These are phyloP conservation scores for Rhynchospora pubera DNA, from an alignment of 176 grass and related monocot species.

Conservation along the genomic window DNA sequence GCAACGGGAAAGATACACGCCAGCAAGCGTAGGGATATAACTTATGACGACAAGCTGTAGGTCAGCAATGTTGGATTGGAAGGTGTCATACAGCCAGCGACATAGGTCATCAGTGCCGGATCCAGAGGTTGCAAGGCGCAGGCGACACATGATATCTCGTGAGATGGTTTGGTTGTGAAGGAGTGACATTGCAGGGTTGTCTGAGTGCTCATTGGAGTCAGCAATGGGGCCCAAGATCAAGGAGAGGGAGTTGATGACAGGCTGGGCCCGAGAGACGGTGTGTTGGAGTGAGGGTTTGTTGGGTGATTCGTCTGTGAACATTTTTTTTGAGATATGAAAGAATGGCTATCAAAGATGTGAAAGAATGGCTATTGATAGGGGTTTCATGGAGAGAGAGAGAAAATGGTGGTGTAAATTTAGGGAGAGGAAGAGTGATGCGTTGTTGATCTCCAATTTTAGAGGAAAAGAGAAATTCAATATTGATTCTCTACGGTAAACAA, in stretches of 20 bases:
- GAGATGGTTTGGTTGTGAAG: conserved; percentile 39
- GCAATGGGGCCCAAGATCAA: conserved; percentile 37
- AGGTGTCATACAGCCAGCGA: conserved; percentile 83
- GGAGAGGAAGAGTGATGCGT: not conserved
- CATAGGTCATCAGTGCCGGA: conserved; percentile 51
- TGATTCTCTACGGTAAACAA: not conserved
- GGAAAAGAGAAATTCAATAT: not conserved
- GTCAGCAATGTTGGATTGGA: conserved; percentile 41
- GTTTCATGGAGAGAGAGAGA: not conserved
- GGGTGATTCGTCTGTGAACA: not conserved
- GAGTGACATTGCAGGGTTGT: conserved; percentile 43
- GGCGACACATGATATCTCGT: conserved; percentile 24
- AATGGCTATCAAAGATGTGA: not conserved
- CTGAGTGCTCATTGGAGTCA: conserved; percentile 14
- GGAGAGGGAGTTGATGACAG: conserved; percentile 40
- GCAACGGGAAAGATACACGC: conserved; percentile 60
- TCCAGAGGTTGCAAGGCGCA: conserved; percentile 33
- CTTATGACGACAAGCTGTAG: conserved; percentile 65
- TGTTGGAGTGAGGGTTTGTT: conserved; percentile 10
- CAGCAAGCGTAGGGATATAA: conserved; percentile 49
- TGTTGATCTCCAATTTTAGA: not conserved
- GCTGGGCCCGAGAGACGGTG: conserved; percentile 35
- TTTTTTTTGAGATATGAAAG: not conserved
- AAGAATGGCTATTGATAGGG: not conserved
- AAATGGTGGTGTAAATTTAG: not conserved